Evolutionary conservation across 192 early-diverging fungal genomes (phyloP).

Genomic region (Chytriomyces hyalinus): DNA sequence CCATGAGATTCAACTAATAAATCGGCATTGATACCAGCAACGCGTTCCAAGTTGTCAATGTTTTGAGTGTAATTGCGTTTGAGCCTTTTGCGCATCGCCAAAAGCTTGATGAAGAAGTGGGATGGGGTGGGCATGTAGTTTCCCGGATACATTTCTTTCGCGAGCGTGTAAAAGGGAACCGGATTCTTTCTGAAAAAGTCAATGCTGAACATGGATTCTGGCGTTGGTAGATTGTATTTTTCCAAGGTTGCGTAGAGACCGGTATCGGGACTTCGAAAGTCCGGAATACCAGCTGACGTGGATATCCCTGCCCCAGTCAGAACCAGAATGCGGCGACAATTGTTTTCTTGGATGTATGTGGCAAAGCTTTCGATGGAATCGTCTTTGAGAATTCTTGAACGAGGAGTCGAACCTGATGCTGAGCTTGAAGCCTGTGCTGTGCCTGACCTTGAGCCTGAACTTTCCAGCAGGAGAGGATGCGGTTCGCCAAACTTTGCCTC

Average conservation of each 20-base stretch:
- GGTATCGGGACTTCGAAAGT: constrained; percentile 90
- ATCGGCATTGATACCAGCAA: constrained; percentile 72
- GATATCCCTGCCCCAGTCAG: constrained; percentile 85
- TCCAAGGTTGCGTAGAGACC: constrained; percentile 89
- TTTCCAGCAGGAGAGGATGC: too few species aligned
- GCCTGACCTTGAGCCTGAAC: too few species aligned
- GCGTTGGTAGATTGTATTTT: constrained; percentile 83
- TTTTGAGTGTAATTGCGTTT: constrained; percentile 92
- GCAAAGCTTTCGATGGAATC: constrained; percentile 44
- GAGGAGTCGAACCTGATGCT: too few species aligned
- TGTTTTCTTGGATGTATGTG: constrained; percentile 45
- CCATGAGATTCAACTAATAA: constrained; percentile 91
- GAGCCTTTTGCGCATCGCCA: constrained; percentile 73
- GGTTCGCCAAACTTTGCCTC: too few species aligned
- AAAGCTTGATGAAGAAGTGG: constrained; percentile 85
- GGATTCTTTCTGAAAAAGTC: constrained; percentile 75
- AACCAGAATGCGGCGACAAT: constrained; percentile 66
- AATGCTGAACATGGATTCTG: constrained; percentile 92
- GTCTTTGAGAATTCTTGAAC: too few species aligned
- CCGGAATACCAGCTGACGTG: constrained; percentile 74
- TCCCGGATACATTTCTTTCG: constrained; percentile 88
- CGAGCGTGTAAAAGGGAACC: constrained; percentile 85
- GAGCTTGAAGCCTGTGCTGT: too few species aligned
- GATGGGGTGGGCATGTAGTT: constrained; percentile 73
- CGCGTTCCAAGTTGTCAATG: constrained; percentile 92